Evolutionary conservation across 495 filamentous ascomycete genomes (phyloP), one percentile per base, ranked within the genome.

Genomic region (Podospora didyma): DNA sequence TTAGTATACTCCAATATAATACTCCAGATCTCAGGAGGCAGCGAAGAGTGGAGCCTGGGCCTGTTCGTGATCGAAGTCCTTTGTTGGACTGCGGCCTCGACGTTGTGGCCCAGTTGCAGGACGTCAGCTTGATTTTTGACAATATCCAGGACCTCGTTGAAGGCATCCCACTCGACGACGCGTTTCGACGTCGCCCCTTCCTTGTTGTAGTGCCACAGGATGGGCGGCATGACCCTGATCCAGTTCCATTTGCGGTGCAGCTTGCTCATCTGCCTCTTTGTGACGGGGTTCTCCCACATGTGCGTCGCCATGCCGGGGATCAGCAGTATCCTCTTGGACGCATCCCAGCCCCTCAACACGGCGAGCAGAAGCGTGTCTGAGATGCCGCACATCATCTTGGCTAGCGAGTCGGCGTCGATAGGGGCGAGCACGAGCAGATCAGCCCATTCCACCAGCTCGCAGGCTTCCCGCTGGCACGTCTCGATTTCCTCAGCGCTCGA

Each of bases 231-330:
- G 28, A 90, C 84, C 50, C 82, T 75, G 51, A 94, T 82, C 88
- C 90, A 94, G 39, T 85, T 84, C 89, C 89, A 94, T 61, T 87
- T 90, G 50, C 83, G 78, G 44, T 83, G 77, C 42, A 94, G 83
- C 65, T 93, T 92, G 64, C 82, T 83, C 41, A 94, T 79, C 66
- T 96, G 90, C 62, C 88, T 85, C 69, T 84, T 86, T 20, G 86
- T 93, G 72, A 93, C 83, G 14, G 89, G 89, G 62, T 92, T 88
- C 66, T 91, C 83, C 90, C 90, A 96, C 83, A 89, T 87, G 53
- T 85, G 76, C 6, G 79, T 79, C 6, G 86, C 89, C 89, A 96
- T 93, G 45, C 86, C 88, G 0, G 90, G 90, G 14, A 94, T 82
- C 19, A 96, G 72, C 46, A 93, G 69, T 19, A 93, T 89, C 60